Evolutionary conservation across 371 early-diverging fungal genomes (phyloP).

Genomic region (Fennellomyces sp.): DNA sequence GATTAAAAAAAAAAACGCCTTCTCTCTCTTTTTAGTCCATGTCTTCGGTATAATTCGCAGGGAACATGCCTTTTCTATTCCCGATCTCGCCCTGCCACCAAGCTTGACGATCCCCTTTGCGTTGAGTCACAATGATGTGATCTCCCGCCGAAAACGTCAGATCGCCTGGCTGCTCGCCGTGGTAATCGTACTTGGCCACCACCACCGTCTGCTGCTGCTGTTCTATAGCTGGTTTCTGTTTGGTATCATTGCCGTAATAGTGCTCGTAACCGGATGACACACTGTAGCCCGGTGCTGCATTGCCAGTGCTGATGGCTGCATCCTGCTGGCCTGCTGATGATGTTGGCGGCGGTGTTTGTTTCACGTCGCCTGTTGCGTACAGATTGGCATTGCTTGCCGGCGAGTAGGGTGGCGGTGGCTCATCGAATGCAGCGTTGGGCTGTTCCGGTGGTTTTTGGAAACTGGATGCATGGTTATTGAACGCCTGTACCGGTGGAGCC

Average conservation of each 20-base stretch:
- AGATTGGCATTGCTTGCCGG: neutral
- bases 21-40: conserved; percentile 3
- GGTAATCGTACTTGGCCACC: conserved; percentile 75
- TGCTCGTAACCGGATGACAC: neutral
- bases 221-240: conserved; percentile 3
- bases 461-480: neutral
- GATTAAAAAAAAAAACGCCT: too few relatives aligned
- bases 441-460: conserved; percentile 1
- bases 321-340: neutral
- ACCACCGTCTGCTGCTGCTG: conserved; percentile 33
- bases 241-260: neutral
- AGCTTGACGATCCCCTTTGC: conserved; percentile 61
- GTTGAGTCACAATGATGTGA: conserved; percentile 67
- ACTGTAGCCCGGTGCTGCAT: neutral
- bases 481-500: too few relatives aligned
- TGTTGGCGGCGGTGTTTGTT: neutral
- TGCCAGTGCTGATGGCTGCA: neutral
- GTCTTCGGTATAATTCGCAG: conserved; percentile 45
- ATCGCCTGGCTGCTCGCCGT: conserved; percentile 66
- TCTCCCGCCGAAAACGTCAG: conserved; percentile 76
- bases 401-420: conserved; percentile 17
- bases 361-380: conserved; percentile 4
- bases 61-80: conserved; percentile 56
- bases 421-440: neutral
- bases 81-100: conserved; percentile 84